Evolutionary conservation across 805 yeast species (phyloP).

Genomic region (Metschnikowia shivogae): DNA sequence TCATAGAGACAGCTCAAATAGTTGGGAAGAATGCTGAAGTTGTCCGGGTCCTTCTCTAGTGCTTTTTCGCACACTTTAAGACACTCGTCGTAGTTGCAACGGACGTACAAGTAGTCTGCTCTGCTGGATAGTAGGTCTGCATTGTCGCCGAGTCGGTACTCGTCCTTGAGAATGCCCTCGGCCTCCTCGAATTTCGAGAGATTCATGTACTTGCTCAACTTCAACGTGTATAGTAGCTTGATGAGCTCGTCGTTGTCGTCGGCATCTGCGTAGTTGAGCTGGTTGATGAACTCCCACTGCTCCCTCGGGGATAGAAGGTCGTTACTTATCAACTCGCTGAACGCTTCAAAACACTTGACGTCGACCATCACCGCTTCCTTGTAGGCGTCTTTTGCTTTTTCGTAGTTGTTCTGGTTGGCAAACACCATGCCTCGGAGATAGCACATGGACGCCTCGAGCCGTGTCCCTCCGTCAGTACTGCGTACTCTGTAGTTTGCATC

Average conservation of each 20-base stretch:
- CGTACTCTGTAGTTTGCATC: constrained; percentile 37
- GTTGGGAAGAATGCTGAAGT: constrained; percentile 67
- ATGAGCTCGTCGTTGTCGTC: constrained; percentile 80
- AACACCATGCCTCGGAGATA: constrained; percentile 79
- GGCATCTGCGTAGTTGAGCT: constrained; percentile 64
- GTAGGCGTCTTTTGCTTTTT: constrained; percentile 79
- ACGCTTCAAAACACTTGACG: constrained; percentile 91
- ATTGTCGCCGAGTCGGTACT: constrained; percentile 65
- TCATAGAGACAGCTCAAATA: constrained; percentile 85
- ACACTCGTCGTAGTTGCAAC: constrained; percentile 77
- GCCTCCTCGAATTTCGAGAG: constrained; percentile 59
- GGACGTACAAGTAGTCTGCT: constrained; percentile 68
- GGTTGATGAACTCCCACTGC: constrained; percentile 74
- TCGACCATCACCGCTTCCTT: constrained; percentile 84
- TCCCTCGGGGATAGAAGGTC: constrained; percentile 77
- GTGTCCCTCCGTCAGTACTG: constrained; percentile 77
- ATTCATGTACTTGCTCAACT: constrained; percentile 69
- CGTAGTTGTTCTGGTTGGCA: constrained; percentile 78
- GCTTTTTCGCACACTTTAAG: constrained; percentile 64
- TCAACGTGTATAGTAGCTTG: constrained; percentile 68
- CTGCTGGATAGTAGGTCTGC: constrained; percentile 63
- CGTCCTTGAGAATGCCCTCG: constrained; percentile 60
- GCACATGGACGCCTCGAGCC: constrained; percentile 82
- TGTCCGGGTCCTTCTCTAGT: constrained; percentile 60
- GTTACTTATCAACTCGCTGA: constrained; percentile 68